Evolutionary conservation across 495 filamentous ascomycete species (phyloP).

Genomic region (Ramalina intermedia): DNA sequence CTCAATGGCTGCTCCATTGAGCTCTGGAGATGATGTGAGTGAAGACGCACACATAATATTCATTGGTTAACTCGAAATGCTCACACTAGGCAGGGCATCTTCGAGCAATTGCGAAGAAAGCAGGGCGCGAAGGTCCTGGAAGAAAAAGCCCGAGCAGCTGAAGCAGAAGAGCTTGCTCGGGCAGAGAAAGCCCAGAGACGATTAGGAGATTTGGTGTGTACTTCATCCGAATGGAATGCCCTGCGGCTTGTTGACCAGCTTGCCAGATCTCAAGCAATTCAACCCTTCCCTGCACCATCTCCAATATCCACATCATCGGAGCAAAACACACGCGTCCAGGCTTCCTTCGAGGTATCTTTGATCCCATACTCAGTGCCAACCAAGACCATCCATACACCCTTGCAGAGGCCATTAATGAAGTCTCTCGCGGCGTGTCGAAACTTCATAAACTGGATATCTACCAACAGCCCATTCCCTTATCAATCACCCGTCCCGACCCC

Average conservation of each 20-base stretch:
- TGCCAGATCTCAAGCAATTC: slow-evolving; percentile 61
- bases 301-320: slow-evolving; percentile 63
- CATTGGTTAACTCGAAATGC: neutral
- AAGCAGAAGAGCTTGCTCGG: slow-evolving; percentile 46
- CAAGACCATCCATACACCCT: slow-evolving; percentile 56
- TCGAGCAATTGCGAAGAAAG: slow-evolving; percentile 47
- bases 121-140: slow-evolving; percentile 45
- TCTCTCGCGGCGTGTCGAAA: slow-evolving; percentile 53
- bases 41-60: neutral
- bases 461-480: slow-evolving; percentile 65
- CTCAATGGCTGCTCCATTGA: slow-evolving; percentile 37
- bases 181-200: slow-evolving; percentile 51
- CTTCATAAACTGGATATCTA: slow-evolving; percentile 83
- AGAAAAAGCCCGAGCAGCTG: slow-evolving; percentile 46
- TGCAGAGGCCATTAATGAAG: slow-evolving; percentile 54
- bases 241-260: neutral
- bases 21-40: slow-evolving; percentile 36
- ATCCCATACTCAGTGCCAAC: slow-evolving; percentile 20
- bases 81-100: slow-evolving; percentile 25
- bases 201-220: slow-evolving; percentile 37
- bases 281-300: slow-evolving; percentile 67
- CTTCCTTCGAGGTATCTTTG: slow-evolving; percentile 32
- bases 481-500: slow-evolving; percentile 53
- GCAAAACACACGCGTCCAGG: slow-evolving; percentile 60
- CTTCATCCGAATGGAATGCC: slow-evolving; percentile 7